Evolutionary conservation across 2,329 filamentous ascomycete genomes (phyloP), one percentile per base, ranked within the genome.

Genomic region (Cladophialophora exuberans): DNA sequence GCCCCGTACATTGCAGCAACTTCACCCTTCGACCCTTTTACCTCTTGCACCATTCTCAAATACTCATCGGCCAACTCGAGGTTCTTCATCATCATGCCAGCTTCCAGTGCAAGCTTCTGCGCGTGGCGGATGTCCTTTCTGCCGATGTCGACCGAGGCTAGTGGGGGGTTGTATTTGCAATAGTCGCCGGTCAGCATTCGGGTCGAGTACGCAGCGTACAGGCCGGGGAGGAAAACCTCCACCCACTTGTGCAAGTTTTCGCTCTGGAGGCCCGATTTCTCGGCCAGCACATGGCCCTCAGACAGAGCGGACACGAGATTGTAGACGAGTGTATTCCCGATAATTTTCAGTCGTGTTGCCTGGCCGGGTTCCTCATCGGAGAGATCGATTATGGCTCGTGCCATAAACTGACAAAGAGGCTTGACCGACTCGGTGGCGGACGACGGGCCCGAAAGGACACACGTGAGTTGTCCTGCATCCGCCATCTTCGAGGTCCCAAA

Each of bases 271-370:
- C 90, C 90, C 0, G 82, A 80, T 72, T 92, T 92, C 72, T 96
- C 90, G 3, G 90, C 90, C 5, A 91, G 73, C 0, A 87, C 83
- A 66, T 92, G 82, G 4, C 85, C 87, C 73, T 96, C 89, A 1
- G 88, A 84, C 4, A 96, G 75, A 50, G 88, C 81, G 67, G 90
- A 86, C 17, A 90, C 82, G 80, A 92, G 91, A 73, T 89, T 88
- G 35, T 95, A 70, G 64, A 96, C 81, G 69, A 96, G 92, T 0
- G 87, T 89, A 72, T 96, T 96, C 52, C 91, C 91, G 7, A 95
- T 80, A 17, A 96, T 78, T 73, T 96, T 93, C 44, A 96, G 76
- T 43, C 83, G 81, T 1, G 84, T 80, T 4, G 90, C 85, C 47
- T 84, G 82, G 45, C 86, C 82, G 46, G 86, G 84, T 0, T 86